Percentiles rank a stretch among this genome's conserved stretches.
These are phyloP conservation scores for Termitomyces sp. DNA, from an alignment of 1,284 basidiomycete species.

Conservation along the genomic window DNA sequence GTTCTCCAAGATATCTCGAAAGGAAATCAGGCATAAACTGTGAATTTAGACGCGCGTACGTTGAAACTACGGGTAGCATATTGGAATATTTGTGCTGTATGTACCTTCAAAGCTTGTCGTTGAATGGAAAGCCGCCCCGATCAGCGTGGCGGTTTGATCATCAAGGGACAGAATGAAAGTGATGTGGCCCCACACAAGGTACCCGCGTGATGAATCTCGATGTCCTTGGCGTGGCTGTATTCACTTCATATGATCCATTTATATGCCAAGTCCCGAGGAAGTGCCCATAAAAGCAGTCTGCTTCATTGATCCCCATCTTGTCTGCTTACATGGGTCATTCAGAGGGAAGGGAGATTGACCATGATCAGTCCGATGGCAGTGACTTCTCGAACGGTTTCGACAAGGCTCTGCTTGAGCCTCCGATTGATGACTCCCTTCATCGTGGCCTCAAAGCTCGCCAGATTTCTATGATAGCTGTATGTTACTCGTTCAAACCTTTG, in stretches of 20 bases:
- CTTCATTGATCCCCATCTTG: neutral
- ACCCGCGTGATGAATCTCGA: too few species aligned
- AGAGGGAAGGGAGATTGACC: constrained; percentile 25
- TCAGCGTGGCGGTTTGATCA: neutral
- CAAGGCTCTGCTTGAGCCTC: constrained; percentile 36
- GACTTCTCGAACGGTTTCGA: constrained; percentile 24
- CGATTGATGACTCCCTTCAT: constrained; percentile 43
- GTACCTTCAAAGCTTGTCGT: too few species aligned
- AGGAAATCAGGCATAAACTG: constrained; percentile 63
- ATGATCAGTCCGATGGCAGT: constrained; percentile 18
- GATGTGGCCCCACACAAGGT: too few species aligned
- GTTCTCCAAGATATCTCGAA: constrained; percentile 54
- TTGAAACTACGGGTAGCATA: neutral
- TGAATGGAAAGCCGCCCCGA: too few species aligned
- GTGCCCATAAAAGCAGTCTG: neutral
- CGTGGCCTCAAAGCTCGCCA: constrained; percentile 62
- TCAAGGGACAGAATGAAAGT: neutral
- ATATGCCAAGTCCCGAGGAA: neutral
- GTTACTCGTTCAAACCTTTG: constrained; percentile 16
- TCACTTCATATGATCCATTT: constrained; percentile 4
- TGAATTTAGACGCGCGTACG: constrained; percentile 18
- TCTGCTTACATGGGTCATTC: constrained; percentile 21
- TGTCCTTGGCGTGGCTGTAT: neutral
- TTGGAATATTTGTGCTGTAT: neutral
- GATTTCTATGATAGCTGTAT: constrained; percentile 67